Conservation (phyloP, 2,329 filamentous ascomycete genomes). For the Cytospora piceae region DNA sequence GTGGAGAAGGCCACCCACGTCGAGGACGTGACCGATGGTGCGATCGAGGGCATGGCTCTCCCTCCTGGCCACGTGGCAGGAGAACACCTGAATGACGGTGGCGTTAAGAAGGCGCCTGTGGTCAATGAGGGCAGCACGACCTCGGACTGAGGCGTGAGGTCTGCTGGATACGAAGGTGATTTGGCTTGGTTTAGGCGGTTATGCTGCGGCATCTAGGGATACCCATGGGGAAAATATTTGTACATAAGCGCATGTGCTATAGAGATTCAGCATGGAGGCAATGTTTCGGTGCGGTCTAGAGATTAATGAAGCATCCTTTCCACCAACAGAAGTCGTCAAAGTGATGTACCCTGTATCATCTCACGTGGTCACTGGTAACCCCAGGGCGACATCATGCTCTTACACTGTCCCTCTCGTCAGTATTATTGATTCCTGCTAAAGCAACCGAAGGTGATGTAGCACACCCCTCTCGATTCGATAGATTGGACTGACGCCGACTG, state of each 20-base stretch:
- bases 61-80: conserved; percentile 27
- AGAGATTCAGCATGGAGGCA: not conserved
- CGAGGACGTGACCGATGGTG: conserved; percentile 30
- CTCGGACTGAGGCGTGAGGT: not conserved
- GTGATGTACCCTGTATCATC: no score
- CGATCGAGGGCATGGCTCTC: conserved; percentile 19
- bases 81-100: conserved; percentile 17
- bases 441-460: no score
- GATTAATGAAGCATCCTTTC: not conserved
- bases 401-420: no score
- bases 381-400: no score
- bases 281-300: not conserved
- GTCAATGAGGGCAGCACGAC: conserved; percentile 10
- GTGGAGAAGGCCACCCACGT: conserved; percentile 32
- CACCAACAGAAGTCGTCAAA: not conserved
- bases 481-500: not conserved
- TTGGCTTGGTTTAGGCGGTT: not conserved
- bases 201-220: not conserved
- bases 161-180: not conserved
- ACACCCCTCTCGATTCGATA: not conserved
- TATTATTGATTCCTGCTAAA: no score
- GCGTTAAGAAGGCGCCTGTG: conserved; percentile 8
- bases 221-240: not conserved
- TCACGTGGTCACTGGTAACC: no score
- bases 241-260: not conserved